A percentile compares a stretch with the other conserved stretches of the same genome.
phyloP scores from a whole-genome alignment of 768 basidiomycete species.

The Zangia roseola region DNA sequence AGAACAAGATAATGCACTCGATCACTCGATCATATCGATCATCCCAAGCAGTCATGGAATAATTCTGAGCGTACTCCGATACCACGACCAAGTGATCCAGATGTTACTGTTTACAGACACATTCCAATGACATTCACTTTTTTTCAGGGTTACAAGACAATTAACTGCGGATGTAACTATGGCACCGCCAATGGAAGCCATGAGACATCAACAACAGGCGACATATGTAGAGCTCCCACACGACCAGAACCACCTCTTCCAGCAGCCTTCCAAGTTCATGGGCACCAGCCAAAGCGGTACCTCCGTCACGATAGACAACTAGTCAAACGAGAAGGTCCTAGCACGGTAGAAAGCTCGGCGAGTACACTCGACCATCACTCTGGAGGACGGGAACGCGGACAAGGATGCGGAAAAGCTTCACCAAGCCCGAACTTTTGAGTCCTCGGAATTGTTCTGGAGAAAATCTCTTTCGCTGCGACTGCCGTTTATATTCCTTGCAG shows the following conservation, averaged over 20 bases:
- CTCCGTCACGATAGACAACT: constrained; percentile 48
- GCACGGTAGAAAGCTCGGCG: constrained; percentile 34
- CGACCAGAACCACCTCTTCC: constrained; percentile 35
- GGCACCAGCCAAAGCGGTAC: constrained; percentile 70
- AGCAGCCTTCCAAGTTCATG: constrained; percentile 51
- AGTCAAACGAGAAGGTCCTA: constrained; percentile 42
- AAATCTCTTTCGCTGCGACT: not conserved
- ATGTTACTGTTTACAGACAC: too few species aligned
- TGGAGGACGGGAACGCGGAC: constrained; percentile 96
- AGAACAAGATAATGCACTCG: too few species aligned
- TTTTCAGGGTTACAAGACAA: too few species aligned
- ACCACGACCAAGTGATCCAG: too few species aligned
- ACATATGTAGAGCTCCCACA: constrained; percentile 36
- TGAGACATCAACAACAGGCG: not conserved
- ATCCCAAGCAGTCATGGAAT: too few species aligned
- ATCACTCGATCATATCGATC: too few species aligned
- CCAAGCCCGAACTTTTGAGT: constrained; percentile 94
- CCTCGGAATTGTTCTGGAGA: constrained; percentile 70
- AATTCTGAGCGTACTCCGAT: too few species aligned
- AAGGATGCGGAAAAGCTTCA: constrained; percentile 78
- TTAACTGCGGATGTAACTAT: too few species aligned
- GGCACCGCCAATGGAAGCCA: too few species aligned
- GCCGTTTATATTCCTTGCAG: constrained; percentile 24
- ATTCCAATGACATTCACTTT: too few species aligned
- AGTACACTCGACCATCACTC: constrained; percentile 45